phyloP scores from a whole-genome alignment of 768 basidiomycete species.

The Calocera viscosa region DNA sequence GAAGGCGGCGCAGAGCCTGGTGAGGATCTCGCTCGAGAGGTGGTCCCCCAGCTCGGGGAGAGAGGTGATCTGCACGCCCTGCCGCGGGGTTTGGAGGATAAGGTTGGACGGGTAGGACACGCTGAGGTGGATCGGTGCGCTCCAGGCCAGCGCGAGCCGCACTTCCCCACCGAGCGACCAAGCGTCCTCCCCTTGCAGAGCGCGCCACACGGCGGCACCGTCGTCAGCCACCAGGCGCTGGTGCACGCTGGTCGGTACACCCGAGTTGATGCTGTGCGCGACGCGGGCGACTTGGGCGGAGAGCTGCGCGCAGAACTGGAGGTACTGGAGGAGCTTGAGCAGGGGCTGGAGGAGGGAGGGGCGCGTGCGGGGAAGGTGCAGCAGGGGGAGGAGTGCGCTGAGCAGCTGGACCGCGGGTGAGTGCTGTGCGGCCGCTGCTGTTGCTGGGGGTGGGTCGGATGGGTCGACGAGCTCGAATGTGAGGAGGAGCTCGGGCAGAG shows the following conservation, averaged over 20 bases:
- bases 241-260: background rate
- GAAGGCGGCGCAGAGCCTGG: background rate
- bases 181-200: background rate
- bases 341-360: background rate
- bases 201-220: background rate
- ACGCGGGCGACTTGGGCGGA: background rate
- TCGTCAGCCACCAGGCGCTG: background rate
- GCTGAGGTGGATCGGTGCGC: background rate
- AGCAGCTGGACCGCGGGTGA: constrained; percentile 1
- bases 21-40: background rate
- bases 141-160: background rate
- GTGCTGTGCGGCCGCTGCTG: background rate
- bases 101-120: background rate
- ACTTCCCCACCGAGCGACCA: background rate
- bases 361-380: constrained; percentile 3
- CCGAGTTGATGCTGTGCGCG: background rate
- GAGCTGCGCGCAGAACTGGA: background rate
- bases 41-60: background rate
- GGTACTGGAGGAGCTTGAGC: background rate
- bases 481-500: background rate
- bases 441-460: background rate
- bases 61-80: background rate
- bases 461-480: background rate
- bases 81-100: background rate
- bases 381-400: background rate